phyloP scores from a whole-genome alignment of 208 protist species.

The Leptomonas pyrrhocoris region DNA sequence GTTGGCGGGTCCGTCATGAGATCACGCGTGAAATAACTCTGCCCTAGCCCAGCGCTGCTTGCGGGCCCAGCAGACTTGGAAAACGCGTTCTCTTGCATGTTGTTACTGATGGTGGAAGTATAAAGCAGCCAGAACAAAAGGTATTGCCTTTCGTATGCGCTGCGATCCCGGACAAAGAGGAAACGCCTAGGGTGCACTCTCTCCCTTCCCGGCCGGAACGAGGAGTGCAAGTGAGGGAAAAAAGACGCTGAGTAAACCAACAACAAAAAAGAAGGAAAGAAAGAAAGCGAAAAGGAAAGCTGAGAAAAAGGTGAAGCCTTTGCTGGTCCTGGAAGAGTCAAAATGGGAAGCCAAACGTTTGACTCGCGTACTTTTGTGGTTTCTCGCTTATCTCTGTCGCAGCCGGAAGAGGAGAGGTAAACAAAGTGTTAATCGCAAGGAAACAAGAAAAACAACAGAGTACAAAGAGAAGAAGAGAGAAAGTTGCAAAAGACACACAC shows the following conservation, averaged over 20 bases:
- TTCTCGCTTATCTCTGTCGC: neutral
- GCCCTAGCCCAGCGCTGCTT: slow-evolving; percentile 21
- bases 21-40: slow-evolving; percentile 54
- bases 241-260: slow-evolving; percentile 4
- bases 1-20: slow-evolving; percentile 57
- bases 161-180: neutral
- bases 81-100: slow-evolving; percentile 26
- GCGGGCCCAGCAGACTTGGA: neutral
- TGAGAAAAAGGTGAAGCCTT: neutral
- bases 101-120: neutral
- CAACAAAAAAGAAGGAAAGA: slow-evolving; percentile 1
- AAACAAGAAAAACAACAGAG: neutral
- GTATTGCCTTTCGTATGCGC: neutral
- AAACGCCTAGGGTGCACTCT: neutral
- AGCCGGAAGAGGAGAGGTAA: neutral
- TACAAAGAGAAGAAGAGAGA: slow-evolving; percentile 10
- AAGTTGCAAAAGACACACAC: neutral
- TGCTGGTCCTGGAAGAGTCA: neutral
- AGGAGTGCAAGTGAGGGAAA: neutral
- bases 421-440: neutral
- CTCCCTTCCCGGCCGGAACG: neutral
- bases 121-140: neutral
- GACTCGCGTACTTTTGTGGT: neutral
- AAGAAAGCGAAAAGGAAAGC: slow-evolving; percentile 1
- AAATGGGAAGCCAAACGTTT: slow-evolving; percentile 1